These are phyloP conservation scores for Vicia villosa DNA, from an alignment of 306 rosid species.

Conservation along the genomic window DNA sequence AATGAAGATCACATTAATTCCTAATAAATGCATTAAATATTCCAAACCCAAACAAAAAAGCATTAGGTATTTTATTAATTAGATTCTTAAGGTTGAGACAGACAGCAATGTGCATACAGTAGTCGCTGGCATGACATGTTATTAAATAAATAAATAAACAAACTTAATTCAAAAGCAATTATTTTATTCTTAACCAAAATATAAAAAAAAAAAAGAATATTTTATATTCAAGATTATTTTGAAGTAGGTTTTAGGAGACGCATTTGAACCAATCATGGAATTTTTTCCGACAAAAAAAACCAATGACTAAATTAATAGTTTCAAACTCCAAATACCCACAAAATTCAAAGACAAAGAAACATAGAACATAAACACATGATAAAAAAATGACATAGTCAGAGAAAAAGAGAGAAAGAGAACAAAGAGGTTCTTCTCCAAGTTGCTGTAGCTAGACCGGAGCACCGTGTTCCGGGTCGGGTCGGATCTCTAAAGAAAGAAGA, in stretches of 20 bases:
- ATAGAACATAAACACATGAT: constrained; percentile 37
- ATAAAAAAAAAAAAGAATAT: background rate
- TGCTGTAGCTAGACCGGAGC: constrained; percentile 32
- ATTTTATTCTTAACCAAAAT: constrained; percentile 16
- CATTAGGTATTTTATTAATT: background rate
- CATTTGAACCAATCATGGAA: constrained; percentile 42
- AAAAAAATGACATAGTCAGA: constrained; percentile 28
- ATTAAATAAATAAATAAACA: constrained; percentile 1
- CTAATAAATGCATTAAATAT: constrained; percentile 16
- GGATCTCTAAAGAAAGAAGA: background rate
- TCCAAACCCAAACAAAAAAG: no score
- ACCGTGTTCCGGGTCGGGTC: constrained; percentile 39
- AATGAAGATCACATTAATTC: no score
- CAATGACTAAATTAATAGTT: constrained; percentile 40
- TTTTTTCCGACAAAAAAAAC: constrained; percentile 33
- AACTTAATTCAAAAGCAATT: constrained; percentile 28
- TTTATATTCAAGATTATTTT: constrained; percentile 25
- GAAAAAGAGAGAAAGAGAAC: constrained; percentile 39
- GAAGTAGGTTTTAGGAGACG: constrained; percentile 35
- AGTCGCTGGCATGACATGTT: constrained; percentile 44
- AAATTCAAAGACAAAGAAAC: constrained; percentile 2
- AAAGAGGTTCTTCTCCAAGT: constrained; percentile 40
- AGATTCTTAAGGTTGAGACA: constrained; percentile 27
- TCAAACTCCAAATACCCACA: constrained; percentile 35
- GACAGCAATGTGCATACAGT: constrained; percentile 20